Percentiles rank a stretch among this genome's conserved stretches.
phyloP scores from a whole-genome alignment of 192 early-diverging fungal genomes.

The Rhizophagus sp. region DNA sequence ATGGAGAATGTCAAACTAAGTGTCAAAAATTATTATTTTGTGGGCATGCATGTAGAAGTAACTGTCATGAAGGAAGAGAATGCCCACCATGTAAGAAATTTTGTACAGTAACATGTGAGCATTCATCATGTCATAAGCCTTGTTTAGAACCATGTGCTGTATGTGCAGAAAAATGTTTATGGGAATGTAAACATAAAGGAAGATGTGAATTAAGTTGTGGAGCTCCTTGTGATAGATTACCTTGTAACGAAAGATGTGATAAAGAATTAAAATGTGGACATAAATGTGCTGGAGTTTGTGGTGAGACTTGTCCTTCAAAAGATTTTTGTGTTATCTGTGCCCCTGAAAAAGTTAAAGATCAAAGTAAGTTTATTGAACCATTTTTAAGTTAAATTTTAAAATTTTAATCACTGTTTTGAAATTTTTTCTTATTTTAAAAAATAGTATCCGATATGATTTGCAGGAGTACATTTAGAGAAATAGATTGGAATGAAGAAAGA shows the following conservation, averaged over 20 bases:
- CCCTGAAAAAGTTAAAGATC: slow-evolving; percentile 28
- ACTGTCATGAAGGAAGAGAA: neutral
- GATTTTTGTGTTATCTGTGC: slow-evolving; percentile 41
- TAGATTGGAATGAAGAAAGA: slow-evolving; percentile 46
- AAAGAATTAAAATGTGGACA: slow-evolving; percentile 50
- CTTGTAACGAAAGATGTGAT: slow-evolving; percentile 53
- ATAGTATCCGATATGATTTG: no score
- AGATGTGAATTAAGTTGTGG: slow-evolving; percentile 53
- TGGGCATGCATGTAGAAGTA: slow-evolving; percentile 33
- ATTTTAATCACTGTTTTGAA: no score
- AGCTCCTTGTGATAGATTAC: slow-evolving; percentile 56
- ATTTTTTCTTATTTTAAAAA: no score
- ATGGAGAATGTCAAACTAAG: slow-evolving; percentile 27
- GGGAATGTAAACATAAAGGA: slow-evolving; percentile 55
- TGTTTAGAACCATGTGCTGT: slow-evolving; percentile 47
- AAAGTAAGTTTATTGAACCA: neutral
- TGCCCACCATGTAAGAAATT: slow-evolving; percentile 43
- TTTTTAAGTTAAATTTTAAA: no score
- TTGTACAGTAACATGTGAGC: slow-evolving; percentile 44
- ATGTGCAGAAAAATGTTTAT: slow-evolving; percentile 50
- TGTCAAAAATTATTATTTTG: slow-evolving; percentile 27
- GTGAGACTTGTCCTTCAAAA: slow-evolving; percentile 38
- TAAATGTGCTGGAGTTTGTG: slow-evolving; percentile 53
- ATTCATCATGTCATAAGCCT: slow-evolving; percentile 37
- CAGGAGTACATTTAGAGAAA: neutral